These are phyloP conservation scores for Taxillus chinensis DNA, from an alignment of 164 flowering plant genomes.

Conservation along the genomic window DNA sequence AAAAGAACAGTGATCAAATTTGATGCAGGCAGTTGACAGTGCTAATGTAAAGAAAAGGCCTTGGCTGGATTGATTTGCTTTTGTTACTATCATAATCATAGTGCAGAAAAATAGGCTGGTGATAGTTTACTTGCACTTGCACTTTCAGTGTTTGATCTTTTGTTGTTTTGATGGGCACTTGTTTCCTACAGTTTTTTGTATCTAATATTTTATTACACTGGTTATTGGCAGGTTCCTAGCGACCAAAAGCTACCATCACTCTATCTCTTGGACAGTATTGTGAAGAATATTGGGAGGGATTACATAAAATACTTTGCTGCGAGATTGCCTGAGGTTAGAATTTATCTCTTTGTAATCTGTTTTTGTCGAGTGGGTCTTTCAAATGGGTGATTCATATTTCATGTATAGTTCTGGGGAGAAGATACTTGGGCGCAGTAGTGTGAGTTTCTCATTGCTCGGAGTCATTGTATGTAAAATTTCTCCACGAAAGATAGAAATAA, in stretches of 20 bases:
- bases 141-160: no score
- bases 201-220: conserved; percentile 15
- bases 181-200: background rate
- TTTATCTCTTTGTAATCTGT: background rate
- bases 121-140: no score
- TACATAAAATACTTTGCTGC: conserved; percentile 81
- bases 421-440: background rate
- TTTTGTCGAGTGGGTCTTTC: background rate
- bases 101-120: no score
- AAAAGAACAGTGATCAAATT: no score
- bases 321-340: conserved; percentile 84
- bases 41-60: no score
- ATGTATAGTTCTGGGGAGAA: background rate
- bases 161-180: no score
- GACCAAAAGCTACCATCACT: conserved; percentile 96
- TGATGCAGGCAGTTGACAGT: no score
- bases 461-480: background rate
- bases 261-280: conserved; percentile 96
- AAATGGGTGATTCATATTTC: background rate
- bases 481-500: background rate
- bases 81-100: no score
- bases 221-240: conserved; percentile 71
- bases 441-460: background rate
- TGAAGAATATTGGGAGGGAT: conserved; percentile 93
- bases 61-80: no score